Conservation (phyloP, 2,329 filamentous ascomycete genomes). For the Parastagonospora avenae region DNA sequence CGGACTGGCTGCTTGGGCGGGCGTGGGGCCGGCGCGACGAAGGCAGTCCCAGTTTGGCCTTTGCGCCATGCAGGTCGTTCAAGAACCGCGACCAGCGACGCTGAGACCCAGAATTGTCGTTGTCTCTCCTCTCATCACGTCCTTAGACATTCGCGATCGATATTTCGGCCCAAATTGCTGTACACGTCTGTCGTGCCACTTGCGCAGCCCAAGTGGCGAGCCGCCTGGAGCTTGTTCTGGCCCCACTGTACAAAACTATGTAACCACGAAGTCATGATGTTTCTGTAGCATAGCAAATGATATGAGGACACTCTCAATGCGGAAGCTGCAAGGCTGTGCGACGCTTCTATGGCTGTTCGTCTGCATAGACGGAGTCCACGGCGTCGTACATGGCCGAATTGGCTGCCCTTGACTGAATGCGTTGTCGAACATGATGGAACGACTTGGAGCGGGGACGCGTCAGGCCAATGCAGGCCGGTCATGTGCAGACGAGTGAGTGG, state of each 20-base stretch:
- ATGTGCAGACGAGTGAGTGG: conserved; percentile 19
- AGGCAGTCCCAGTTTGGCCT: conserved; percentile 51
- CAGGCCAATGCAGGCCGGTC: conserved; percentile 9
- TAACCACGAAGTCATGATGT: conserved; percentile 20
- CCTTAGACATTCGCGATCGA: not conserved
- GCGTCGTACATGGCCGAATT: not conserved
- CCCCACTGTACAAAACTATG: conserved; percentile 33
- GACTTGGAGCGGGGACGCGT: conserved; percentile 7
- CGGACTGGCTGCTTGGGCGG: conserved; percentile 90
- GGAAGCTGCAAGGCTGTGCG: not conserved
- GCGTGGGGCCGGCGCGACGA: conserved; percentile 62
- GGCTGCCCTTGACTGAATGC: not conserved
- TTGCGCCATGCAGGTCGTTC: conserved; percentile 26
- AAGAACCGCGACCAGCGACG: conserved; percentile 3
- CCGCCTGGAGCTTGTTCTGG: conserved; percentile 2
- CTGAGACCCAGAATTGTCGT: no score
- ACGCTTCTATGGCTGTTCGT: no score
- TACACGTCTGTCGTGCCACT: not conserved
- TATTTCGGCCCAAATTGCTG: not conserved
- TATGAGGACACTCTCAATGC: not conserved
- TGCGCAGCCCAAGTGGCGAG: conserved; percentile 7
- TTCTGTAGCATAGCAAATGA: conserved; percentile 4
- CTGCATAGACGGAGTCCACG: no score
- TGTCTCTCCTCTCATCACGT: not conserved
- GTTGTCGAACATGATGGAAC: not conserved